These are phyloP conservation scores for Carex scoparia DNA, from an alignment of 176 grass and related monocot species.

Conservation along the genomic window DNA sequence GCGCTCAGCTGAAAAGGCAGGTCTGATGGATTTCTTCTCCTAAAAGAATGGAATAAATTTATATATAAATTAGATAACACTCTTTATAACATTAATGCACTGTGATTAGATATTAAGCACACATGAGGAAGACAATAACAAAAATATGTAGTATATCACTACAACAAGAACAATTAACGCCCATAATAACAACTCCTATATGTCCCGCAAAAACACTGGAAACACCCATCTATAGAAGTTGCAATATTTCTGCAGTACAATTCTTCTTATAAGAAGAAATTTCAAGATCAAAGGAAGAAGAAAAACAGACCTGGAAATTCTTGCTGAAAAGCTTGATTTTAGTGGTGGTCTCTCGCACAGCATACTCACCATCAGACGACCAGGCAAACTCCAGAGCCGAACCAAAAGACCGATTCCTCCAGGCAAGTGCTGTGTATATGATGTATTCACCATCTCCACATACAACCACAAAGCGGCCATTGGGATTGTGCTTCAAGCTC, in stretches of 20 bases:
- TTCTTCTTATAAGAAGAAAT: neutral
- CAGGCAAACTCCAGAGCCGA: slow-evolving; percentile 84
- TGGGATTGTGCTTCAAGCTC: slow-evolving; percentile 98
- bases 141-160: neutral
- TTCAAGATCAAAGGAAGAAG: neutral
- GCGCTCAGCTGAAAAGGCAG: slow-evolving; percentile 76
- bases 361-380: slow-evolving; percentile 96
- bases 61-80: slow-evolving; percentile 1
- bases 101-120: neutral
- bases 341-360: slow-evolving; percentile 88
- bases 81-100: neutral
- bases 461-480: slow-evolving; percentile 93
- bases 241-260: neutral
- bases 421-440: slow-evolving; percentile 93
- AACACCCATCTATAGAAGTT: neutral
- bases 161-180: neutral
- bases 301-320: slow-evolving; percentile 65
- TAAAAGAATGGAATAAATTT: slow-evolving; percentile 31
- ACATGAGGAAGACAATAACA: neutral
- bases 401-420: slow-evolving; percentile 99
- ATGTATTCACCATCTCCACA: slow-evolving; percentile 98
- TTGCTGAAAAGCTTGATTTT: slow-evolving; percentile 89
- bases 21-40: slow-evolving; percentile 91
- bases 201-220: neutral
- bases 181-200: neutral